Conservation (phyloP, 1,284 basidiomycete species). For the Boletus hoseneyae region DNA sequence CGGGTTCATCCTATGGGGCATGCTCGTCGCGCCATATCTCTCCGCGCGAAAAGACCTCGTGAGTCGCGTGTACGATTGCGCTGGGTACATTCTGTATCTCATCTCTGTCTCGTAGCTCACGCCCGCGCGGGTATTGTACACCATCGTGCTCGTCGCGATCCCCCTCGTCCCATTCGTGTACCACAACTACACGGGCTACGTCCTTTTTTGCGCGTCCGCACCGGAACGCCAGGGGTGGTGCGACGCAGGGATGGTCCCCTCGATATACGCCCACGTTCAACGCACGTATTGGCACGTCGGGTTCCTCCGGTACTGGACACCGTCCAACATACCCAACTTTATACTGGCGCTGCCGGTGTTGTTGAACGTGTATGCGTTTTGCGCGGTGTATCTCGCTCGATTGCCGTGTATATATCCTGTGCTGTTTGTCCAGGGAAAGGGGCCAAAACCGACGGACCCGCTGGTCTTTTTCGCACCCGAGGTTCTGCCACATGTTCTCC, state of each 20-base stretch:
- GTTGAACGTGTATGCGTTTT: slow-evolving; percentile 43
- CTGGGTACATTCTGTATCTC: no score
- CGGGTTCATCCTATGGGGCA: slow-evolving; percentile 74
- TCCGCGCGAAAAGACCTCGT: slow-evolving; percentile 20
- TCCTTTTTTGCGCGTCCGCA: slow-evolving; percentile 53
- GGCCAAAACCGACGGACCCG: no score
- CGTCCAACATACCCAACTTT: slow-evolving; percentile 85
- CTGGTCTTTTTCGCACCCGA: slow-evolving; percentile 34
- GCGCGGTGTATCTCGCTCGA: slow-evolving; percentile 35
- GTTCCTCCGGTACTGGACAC: slow-evolving; percentile 84
- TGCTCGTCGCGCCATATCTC: slow-evolving; percentile 53
- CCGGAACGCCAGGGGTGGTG: slow-evolving; percentile 60
- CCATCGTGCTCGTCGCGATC: slow-evolving; percentile 42
- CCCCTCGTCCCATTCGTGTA: slow-evolving; percentile 63
- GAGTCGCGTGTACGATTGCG: slow-evolving; percentile 6
- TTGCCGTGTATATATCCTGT: slow-evolving; percentile 18
- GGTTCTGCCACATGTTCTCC: slow-evolving; percentile 63
- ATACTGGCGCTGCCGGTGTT: slow-evolving; percentile 75
- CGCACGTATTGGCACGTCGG: slow-evolving; percentile 86
- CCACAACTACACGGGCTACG: slow-evolving; percentile 69
- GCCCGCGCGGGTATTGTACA: slow-evolving; percentile 30
- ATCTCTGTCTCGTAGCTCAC: slow-evolving; percentile 17
- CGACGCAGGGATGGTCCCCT: slow-evolving; percentile 44
- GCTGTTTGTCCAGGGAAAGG: not conserved
- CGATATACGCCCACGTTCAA: slow-evolving; percentile 85